phyloP scores from a whole-genome alignment of 805 yeast genomes.

The Komagataella pseudopastoris region DNA sequence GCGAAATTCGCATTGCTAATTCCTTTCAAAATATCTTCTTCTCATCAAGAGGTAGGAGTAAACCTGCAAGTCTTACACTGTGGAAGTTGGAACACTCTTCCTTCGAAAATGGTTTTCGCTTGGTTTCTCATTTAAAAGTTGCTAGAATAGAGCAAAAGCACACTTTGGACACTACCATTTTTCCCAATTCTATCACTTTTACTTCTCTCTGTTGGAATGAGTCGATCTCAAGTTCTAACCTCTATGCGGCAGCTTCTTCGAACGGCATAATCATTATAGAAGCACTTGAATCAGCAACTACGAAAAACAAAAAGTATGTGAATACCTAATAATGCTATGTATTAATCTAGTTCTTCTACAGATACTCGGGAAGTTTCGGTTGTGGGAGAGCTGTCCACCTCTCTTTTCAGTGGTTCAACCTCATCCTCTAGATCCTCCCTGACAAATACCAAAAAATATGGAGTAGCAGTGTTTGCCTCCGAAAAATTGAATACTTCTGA shows the following conservation, averaged over 20 bases:
- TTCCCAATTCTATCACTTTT: background rate
- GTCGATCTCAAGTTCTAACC: background rate
- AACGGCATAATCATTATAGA: background rate
- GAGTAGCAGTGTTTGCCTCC: conserved; percentile 77
- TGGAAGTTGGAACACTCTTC: background rate
- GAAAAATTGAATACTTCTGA: conserved; percentile 55
- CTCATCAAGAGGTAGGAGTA: background rate
- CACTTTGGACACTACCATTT: background rate
- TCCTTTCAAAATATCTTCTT: background rate
- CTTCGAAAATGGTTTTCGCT: background rate
- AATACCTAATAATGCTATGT: background rate
- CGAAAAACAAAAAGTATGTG: background rate
- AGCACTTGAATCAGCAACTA: background rate
- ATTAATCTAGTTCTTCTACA: background rate
- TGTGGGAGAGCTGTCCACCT: background rate
- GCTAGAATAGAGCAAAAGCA: background rate
- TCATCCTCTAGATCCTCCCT: conserved; percentile 42
- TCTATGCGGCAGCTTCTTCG: background rate
- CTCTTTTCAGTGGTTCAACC: conserved; percentile 55
- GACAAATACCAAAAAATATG: conserved; percentile 81
- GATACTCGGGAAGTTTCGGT: background rate
- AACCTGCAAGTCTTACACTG: background rate
- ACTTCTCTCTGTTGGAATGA: background rate
- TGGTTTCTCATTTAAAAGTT: background rate
- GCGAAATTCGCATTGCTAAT: background rate